Conservation (phyloP, 2,329 filamentous ascomycete species). For the Pseudogymnoascus sp. region DNA sequence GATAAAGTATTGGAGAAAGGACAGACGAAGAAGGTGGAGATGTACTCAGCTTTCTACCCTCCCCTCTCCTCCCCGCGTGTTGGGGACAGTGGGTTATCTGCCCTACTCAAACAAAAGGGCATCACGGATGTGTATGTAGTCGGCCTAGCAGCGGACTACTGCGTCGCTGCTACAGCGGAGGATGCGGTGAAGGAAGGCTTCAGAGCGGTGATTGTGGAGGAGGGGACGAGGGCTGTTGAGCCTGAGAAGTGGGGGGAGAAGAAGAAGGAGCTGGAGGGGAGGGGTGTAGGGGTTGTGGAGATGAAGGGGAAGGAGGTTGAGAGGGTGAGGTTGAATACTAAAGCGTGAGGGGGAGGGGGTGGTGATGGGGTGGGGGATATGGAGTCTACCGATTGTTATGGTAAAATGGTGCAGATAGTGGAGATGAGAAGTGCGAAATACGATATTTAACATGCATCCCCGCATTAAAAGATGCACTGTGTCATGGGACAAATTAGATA, state of each 20-base stretch:
- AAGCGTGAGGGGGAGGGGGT: not conserved
- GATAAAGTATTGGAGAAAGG: conserved; percentile 71
- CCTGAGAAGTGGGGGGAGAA: conserved; percentile 44
- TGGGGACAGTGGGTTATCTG: conserved; percentile 54
- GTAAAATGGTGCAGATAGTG: no score
- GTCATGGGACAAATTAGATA: not conserved
- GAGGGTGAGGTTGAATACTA: conserved; percentile 30
- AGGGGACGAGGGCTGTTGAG: conserved; percentile 69
- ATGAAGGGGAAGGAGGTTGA: conserved; percentile 47
- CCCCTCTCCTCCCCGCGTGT: conserved; percentile 58
- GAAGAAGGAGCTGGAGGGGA: conserved; percentile 39
- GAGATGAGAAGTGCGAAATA: no score
- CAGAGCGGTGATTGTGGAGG: conserved; percentile 63
- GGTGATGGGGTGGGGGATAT: not conserved
- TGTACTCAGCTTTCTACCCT: conserved; percentile 88
- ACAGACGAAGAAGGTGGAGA: conserved; percentile 59
- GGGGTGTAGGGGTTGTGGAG: conserved; percentile 55
- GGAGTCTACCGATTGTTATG: no score
- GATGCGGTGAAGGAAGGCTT: conserved; percentile 73
- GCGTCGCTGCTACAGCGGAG: conserved; percentile 72
- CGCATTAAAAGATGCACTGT: no score
- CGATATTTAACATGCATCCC: no score
- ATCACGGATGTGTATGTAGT: conserved; percentile 79
- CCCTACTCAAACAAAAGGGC: conserved; percentile 42
- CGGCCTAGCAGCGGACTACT: conserved; percentile 82